Conservation (phyloP, 2,329 filamentous ascomycete genomes). For the Ilyonectria robusta region DNA sequence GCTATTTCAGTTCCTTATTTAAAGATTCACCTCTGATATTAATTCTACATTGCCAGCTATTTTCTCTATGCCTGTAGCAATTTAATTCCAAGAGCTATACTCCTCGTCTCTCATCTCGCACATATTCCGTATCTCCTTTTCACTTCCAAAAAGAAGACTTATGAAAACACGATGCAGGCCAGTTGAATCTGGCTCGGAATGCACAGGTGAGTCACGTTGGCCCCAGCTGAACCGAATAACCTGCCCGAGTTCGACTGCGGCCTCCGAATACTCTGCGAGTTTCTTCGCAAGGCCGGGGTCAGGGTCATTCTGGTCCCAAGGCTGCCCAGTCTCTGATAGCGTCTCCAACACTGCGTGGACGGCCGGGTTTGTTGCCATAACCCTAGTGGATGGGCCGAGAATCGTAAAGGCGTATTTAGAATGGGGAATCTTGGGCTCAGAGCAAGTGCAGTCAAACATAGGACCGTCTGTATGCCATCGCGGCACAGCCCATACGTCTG, state of each 20-base stretch:
- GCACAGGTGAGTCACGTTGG: slow-evolving; percentile 16
- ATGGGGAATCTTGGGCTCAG: slow-evolving; percentile 9
- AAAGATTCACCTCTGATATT: too few species aligned
- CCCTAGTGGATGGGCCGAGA: slow-evolving; percentile 14
- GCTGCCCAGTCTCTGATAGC: background rate
- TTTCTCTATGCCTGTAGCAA: background rate
- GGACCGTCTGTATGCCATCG: slow-evolving; percentile 20
- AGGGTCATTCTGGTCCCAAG: slow-evolving; percentile 9
- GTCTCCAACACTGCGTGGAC: slow-evolving; percentile 1
- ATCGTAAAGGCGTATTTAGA: slow-evolving; percentile 19
- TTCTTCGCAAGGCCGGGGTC: slow-evolving; percentile 9
- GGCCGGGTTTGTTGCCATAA: slow-evolving; percentile 1
- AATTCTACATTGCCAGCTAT: background rate
- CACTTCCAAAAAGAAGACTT: slow-evolving; percentile 14
- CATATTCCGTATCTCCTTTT: slow-evolving; percentile 9
- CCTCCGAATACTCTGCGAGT: slow-evolving; percentile 8
- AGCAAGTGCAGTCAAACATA: slow-evolving; percentile 19
- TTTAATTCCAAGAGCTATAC: background rate
- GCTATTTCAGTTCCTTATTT: too few species aligned
- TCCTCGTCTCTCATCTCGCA: slow-evolving; percentile 12
- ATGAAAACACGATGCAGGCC: slow-evolving; percentile 13
- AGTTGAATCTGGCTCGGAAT: slow-evolving; percentile 21
- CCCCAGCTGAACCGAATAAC: slow-evolving; percentile 24
- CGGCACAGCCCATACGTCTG: slow-evolving; percentile 6
- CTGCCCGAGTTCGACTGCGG: slow-evolving; percentile 3